These are phyloP conservation scores for Plantago elongata DNA, from an alignment of 257 asterid species.

Conservation along the genomic window DNA sequence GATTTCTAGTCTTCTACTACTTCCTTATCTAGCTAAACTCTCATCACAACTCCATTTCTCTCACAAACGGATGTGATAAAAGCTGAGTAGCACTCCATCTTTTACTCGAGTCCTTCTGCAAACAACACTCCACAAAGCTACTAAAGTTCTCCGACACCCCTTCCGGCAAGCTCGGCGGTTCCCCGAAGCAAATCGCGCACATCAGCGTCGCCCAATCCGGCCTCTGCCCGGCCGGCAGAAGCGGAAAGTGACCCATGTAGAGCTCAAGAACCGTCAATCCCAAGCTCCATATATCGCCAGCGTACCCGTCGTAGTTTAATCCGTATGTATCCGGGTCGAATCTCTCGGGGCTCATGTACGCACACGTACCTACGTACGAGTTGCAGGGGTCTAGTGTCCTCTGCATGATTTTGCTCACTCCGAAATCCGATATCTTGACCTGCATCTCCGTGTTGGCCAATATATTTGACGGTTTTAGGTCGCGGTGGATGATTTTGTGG, in stretches of 20 bases:
- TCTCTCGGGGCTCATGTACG: slow-evolving; percentile 95
- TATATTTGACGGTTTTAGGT: slow-evolving; percentile 68
- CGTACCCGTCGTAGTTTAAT: slow-evolving; percentile 67
- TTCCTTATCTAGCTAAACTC: background rate
- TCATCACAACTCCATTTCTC: slow-evolving; percentile 8
- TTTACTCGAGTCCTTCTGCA: slow-evolving; percentile 77
- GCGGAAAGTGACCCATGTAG: slow-evolving; percentile 81
- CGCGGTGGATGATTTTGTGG: slow-evolving; percentile 78
- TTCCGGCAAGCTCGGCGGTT: slow-evolving; percentile 80
- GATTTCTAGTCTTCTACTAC: background rate
- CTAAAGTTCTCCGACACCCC: slow-evolving; percentile 48
- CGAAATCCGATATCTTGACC: slow-evolving; percentile 81
- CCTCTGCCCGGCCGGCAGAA: slow-evolving; percentile 61
- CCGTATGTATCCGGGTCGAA: slow-evolving; percentile 86
- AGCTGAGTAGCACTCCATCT: slow-evolving; percentile 67
- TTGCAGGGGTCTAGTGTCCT: slow-evolving; percentile 73
- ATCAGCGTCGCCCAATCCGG: slow-evolving; percentile 96
- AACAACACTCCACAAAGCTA: slow-evolving; percentile 65
- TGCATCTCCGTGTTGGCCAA: slow-evolving; percentile 53
- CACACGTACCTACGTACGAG: slow-evolving; percentile 92
- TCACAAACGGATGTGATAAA: slow-evolving; percentile 56
- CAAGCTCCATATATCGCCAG: slow-evolving; percentile 88
- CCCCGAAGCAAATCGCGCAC: slow-evolving; percentile 95
- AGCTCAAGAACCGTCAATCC: slow-evolving; percentile 70
- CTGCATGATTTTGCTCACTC: slow-evolving; percentile 80